Base-by-base conservation (phyloP, 2,329 filamentous ascomycete species). In the Alternaria brassicicola region DNA sequence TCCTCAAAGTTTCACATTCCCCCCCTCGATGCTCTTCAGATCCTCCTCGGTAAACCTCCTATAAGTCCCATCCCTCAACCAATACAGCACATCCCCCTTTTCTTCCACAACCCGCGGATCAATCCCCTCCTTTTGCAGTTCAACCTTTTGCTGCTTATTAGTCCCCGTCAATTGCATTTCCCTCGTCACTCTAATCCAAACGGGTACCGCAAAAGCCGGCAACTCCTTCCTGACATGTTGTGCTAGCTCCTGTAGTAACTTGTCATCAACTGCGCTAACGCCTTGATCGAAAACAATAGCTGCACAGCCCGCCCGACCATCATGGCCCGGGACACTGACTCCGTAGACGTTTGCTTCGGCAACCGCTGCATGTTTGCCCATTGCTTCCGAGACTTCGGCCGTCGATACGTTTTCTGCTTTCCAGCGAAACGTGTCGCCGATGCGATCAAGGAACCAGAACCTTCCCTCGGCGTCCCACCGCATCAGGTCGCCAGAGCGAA, bases 391-490 rank as follows among this genome's bases (percentile, higher is more conserved):
- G 13, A 83, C 79, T 65, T 82, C 80, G 13, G 74, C 77, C 7
- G 80, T 81, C 1, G 75, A 77, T 5, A 82, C 78, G 64, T 82
- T 82, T 67, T 82, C 79, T 3, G 78, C 76, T 62, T 77, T 80
- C 77, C 76, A 79, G 23, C 76, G 74, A 55, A 77, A 78, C 0
- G 76, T 78, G 56, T 78, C 76, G 52, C 76, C 76, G 4, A 76
- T 65, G 26, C 76, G 72, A 55, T 78, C 76, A 12, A 78, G 69
- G 52, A 78, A 78, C 64, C 67, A 78, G 64, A 70, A 75, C 5
- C 76, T 57, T 1, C 72, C 72, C 10, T 78, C 69, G 15, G 50
- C 59, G 53, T 78, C 76, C 48, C 61, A 60, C 19, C 68, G 63
- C 55, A 78, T 59, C 6, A 77, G 61, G 55, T 78, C 76, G 38